phyloP scores from a whole-genome alignment of 2,329 filamentous ascomycete genomes.

The Coleophoma crateriformis region DNA sequence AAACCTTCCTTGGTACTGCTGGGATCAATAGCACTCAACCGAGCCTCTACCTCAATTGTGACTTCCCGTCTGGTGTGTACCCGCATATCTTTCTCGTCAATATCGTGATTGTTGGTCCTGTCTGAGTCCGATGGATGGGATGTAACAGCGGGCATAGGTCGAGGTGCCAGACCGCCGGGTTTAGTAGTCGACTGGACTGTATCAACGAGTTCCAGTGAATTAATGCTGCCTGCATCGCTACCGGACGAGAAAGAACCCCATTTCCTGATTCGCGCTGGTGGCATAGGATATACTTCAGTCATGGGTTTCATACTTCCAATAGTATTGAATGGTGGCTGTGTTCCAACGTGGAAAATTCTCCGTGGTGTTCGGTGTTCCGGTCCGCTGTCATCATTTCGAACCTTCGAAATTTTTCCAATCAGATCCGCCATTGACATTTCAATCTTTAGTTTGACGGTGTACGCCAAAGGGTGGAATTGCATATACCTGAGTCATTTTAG shows the following conservation, averaged over 20 bases:
- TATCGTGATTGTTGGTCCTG: background rate
- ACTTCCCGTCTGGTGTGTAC: background rate
- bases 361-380: background rate
- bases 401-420: constrained; percentile 23
- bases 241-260: too few relatives aligned
- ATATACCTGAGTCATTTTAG: constrained; percentile 20
- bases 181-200: background rate
- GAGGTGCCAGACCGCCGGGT: background rate
- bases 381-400: background rate
- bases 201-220: background rate
- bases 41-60: background rate
- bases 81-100: background rate
- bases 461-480: constrained; percentile 35
- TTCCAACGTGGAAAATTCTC: background rate
- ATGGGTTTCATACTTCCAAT: too few relatives aligned
- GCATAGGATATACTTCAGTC: too few relatives aligned
- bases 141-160: background rate
- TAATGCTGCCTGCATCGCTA: background rate
- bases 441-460: constrained; percentile 38
- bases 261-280: too few relatives aligned
- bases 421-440: constrained; percentile 38
- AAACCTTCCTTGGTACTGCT: background rate
- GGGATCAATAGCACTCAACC: background rate
- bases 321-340: too few relatives aligned
- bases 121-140: background rate